Base-by-base conservation (phyloP, 169 alveolate genomes). In the Plasmodium inui region DNA sequence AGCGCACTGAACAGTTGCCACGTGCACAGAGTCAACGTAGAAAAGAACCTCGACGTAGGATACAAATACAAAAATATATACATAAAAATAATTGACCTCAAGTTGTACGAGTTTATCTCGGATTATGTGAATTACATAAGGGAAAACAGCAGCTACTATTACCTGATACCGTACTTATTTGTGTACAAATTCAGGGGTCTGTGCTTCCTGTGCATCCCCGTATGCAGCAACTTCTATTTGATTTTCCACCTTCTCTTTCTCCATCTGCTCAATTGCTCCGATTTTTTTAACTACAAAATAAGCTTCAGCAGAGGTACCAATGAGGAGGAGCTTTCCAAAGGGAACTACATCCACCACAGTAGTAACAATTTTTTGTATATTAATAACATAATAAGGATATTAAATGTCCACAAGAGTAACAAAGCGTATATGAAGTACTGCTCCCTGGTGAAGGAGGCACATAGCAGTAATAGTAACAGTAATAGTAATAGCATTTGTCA, bases 51-150 rank as follows among this genome's bases (percentile, higher is more conserved):
- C 44, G 81, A 85, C 79, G 41, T 73, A 73, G 93, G 93, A 70
- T 86, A 86, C 80, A 86, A 74, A 74, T 86, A 86, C 46, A 86
- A 76, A 74, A 86, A 86, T 86, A 76, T 86, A 74, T 86, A 86
- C 81, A 86, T 86, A 86, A 86, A 86, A 86, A 55, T 86, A 86
- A 86, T 86, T 7, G 93, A 86, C 80, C 7, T 76, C n/a, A 86
- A 76, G 80, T n/a, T 86, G n/a, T 86, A 86, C 44, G 93, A 86
- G 37, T 86, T 53, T 67, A 73, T 86, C 81, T 32, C 44, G 17
- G 73, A 76, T 53, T 86, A 86, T 76, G 44, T 86, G 17, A 78
- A 86, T 32, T 86, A 86, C 70, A 86, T 86, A 86, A 86, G 71
- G 81, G 93, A 86, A 74, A 86, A 86, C 80, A 86, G 55, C 71